Evolutionary conservation across 225 moss, liverwort and hornwort species (phyloP).

Genomic region (Ulota crispa): DNA sequence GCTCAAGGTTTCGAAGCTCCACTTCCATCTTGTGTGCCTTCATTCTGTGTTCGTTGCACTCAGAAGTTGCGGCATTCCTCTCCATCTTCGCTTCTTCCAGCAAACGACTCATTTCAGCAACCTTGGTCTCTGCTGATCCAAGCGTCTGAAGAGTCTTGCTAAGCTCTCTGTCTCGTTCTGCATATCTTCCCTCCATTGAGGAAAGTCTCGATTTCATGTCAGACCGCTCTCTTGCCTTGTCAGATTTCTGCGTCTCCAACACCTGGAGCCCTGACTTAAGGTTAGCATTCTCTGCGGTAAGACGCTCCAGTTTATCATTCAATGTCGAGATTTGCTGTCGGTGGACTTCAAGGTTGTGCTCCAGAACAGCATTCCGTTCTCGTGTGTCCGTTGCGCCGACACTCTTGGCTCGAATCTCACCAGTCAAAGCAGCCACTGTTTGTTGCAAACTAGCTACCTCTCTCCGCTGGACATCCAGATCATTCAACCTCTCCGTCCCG

Average conservation of each 20-base stretch:
- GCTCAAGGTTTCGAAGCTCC: slow-evolving; percentile 48
- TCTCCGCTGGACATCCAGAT: slow-evolving; percentile 51
- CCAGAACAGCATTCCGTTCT: slow-evolving; percentile 63
- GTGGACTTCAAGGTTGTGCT: slow-evolving; percentile 69
- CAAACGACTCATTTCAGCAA: slow-evolving; percentile 27
- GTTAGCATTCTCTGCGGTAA: slow-evolving; percentile 46
- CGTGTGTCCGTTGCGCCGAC: slow-evolving; percentile 60
- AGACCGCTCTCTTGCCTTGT: slow-evolving; percentile 31
- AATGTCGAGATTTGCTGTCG: slow-evolving; percentile 40
- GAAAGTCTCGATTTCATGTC: slow-evolving; percentile 29
- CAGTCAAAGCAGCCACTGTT: slow-evolving; percentile 56
- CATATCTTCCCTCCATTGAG: slow-evolving; percentile 26
- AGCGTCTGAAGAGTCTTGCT: slow-evolving; percentile 41
- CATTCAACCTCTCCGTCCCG: slow-evolving; percentile 37
- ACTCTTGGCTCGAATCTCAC: slow-evolving; percentile 61
- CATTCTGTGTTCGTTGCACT: slow-evolving; percentile 44
- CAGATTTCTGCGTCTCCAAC: slow-evolving; percentile 42
- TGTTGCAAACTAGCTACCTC: slow-evolving; percentile 71
- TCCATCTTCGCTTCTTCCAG: slow-evolving; percentile 46
- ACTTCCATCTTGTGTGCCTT: slow-evolving; percentile 54
- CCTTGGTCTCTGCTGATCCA: slow-evolving; percentile 35
- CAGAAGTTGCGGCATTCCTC: slow-evolving; percentile 26
- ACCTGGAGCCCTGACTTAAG: slow-evolving; percentile 41
- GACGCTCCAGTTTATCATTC: slow-evolving; percentile 44
- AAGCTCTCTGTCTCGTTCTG: slow-evolving; percentile 40